Percentiles rank a stretch among this genome's conserved stretches.
phyloP scores from a whole-genome alignment of 2,329 filamentous ascomycete species.

The Apiospora phragmitis region DNA sequence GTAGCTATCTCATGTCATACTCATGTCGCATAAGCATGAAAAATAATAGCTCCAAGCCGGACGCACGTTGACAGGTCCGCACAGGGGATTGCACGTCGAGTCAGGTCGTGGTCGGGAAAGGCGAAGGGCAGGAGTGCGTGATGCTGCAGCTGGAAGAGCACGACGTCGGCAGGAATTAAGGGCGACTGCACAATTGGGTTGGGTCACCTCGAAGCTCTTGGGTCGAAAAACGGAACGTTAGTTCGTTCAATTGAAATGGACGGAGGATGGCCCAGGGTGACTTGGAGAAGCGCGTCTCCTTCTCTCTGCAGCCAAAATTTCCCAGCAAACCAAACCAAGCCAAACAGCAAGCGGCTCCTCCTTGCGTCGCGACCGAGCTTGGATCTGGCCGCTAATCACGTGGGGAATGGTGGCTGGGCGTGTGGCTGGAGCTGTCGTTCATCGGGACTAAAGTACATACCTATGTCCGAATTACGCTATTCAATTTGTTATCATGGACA shows the following conservation, averaged over 20 bases:
- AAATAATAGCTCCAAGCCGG: neutral
- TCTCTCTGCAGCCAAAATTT: neutral
- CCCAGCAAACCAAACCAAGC: neutral
- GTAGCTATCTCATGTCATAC: neutral
- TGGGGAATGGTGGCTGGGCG: neutral
- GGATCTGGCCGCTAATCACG: slow-evolving; percentile 3
- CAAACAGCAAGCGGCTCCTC: neutral
- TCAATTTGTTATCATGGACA: no score
- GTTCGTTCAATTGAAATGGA: slow-evolving; percentile 7
- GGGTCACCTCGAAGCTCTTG: slow-evolving; percentile 2
- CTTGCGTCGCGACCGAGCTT: neutral
- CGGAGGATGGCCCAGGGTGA: neutral
- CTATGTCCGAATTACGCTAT: no score
- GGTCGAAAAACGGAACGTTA: slow-evolving; percentile 4
- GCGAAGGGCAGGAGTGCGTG: neutral
- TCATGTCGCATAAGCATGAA: slow-evolving; percentile 3
- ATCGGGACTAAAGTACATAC: neutral
- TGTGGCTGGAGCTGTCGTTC: neutral
- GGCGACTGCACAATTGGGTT: neutral
- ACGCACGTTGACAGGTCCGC: neutral
- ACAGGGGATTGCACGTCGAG: neutral
- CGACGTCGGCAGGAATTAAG: neutral
- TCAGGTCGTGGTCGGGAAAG: neutral
- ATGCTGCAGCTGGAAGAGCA: neutral
- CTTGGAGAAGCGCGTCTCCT: slow-evolving; percentile 1